Evolutionary conservation across 78 protist genomes (phyloP).

Genomic region (Blattamonas nauphoetae): DNA sequence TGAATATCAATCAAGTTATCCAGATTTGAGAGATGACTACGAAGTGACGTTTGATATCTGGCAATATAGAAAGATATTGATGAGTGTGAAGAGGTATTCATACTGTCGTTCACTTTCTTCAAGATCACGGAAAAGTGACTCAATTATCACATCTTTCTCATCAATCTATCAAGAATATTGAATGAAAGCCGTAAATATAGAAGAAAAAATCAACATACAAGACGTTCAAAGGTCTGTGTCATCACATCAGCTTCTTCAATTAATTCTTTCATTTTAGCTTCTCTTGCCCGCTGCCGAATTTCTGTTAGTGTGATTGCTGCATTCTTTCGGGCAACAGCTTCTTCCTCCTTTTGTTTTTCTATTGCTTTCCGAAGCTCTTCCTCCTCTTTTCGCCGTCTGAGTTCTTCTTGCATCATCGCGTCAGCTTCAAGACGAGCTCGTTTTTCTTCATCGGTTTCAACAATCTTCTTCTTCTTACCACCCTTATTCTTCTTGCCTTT

Average conservation of each 20-base stretch:
- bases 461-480: background rate
- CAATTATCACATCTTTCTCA: slow-evolving; percentile 54
- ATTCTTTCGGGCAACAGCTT: background rate
- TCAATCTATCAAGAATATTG: slow-evolving; percentile 27
- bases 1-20: slow-evolving; percentile 48
- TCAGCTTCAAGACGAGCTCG: background rate
- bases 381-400: slow-evolving; percentile 5
- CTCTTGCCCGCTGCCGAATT: background rate
- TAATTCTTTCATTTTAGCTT: slow-evolving; percentile 43
- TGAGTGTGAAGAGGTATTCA: background rate
- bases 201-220: too few relatives aligned
- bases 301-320: background rate
- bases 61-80: too few relatives aligned
- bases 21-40: slow-evolving; percentile 41
- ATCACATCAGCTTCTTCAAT: slow-evolving; percentile 44
- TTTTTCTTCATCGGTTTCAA: slow-evolving; percentile 6
- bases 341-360: background rate
- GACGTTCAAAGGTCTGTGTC: slow-evolving; percentile 46
- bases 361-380: background rate
- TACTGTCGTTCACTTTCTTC: slow-evolving; percentile 60
- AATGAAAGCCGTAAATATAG: too few relatives aligned
- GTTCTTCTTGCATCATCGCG: background rate
- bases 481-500: background rate
- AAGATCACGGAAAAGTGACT: slow-evolving; percentile 40
- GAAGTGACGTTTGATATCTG: slow-evolving; percentile 47